These are phyloP conservation scores for Pezicula rhizophila DNA, from an alignment of 2,329 filamentous ascomycete species.

Conservation along the genomic window DNA sequence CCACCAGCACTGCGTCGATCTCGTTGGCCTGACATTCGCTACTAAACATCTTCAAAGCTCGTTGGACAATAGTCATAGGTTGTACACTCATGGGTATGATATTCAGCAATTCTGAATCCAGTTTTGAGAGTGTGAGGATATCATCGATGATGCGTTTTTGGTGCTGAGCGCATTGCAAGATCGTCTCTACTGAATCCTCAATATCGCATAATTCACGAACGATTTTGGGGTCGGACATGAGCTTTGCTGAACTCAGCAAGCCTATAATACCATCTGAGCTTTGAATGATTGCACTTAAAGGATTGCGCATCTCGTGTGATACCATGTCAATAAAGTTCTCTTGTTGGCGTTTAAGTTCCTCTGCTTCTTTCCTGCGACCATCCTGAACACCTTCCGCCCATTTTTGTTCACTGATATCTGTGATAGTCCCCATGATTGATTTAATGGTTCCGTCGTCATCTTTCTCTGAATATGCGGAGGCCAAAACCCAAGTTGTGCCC, in stretches of 20 bases:
- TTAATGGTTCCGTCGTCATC: neutral
- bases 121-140: conserved; percentile 58
- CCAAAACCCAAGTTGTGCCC: neutral
- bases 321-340: conserved; percentile 70
- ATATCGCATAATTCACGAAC: neutral
- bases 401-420: conserved; percentile 76
- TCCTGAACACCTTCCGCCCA: conserved; percentile 75
- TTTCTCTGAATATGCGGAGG: neutral
- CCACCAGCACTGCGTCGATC: conserved; percentile 61
- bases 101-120: conserved; percentile 64
- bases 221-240: neutral
- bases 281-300: conserved; percentile 66
- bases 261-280: conserved; percentile 66
- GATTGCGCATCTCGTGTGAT: conserved; percentile 71
- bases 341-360: conserved; percentile 68
- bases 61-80: conserved; percentile 57
- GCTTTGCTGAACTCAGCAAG: conserved; percentile 34
- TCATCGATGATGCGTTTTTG: conserved; percentile 68
- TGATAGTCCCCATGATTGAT: conserved; percentile 1
- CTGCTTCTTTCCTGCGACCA: conserved; percentile 69
- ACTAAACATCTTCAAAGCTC: conserved; percentile 71
- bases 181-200: conserved; percentile 44
- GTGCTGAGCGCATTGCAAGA: conserved; percentile 70
- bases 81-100: conserved; percentile 65
- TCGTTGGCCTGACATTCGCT: conserved; percentile 64